phyloP scores from a whole-genome alignment of 2,329 filamentous ascomycete genomes.

The Colletotrichum sp. region DNA sequence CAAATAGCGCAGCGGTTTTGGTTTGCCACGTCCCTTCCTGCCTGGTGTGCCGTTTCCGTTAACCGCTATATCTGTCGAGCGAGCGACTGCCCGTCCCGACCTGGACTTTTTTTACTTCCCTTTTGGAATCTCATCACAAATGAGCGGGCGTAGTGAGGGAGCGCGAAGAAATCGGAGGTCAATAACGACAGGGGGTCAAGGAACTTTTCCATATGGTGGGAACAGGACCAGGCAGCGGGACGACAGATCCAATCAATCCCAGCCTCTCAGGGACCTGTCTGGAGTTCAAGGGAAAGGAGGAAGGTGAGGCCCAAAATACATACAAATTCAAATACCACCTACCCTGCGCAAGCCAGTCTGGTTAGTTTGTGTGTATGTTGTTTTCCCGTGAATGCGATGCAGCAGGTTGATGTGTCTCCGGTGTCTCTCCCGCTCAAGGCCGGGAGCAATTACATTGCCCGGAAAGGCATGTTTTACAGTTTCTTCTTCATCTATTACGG shows the following conservation, averaged over 20 bases:
- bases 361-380: not conserved
- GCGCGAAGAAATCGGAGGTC: constrained; percentile 14
- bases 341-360: not conserved
- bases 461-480: constrained; percentile 2
- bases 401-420: not conserved
- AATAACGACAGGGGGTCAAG: not conserved
- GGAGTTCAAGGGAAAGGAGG: not conserved
- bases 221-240: not conserved
- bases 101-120: not conserved
- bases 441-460: not conserved
- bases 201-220: not conserved
- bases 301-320: not conserved
- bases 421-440: not conserved
- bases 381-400: not conserved
- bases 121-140: not conserved
- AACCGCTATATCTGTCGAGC: not conserved
- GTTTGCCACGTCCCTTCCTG: constrained; percentile 5
- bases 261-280: not conserved
- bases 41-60: constrained; percentile 3
- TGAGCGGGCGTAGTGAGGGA: not conserved
- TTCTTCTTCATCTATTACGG: constrained; percentile 14
- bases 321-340: constrained; percentile 2
- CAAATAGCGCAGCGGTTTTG: not conserved
- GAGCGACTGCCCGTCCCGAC: not conserved
- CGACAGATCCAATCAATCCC: not conserved